A percentile compares a stretch with the other conserved stretches of the same genome.
These are phyloP conservation scores for Beauveria medogensis DNA, from an alignment of 2,329 filamentous ascomycete genomes.

Conservation along the genomic window DNA sequence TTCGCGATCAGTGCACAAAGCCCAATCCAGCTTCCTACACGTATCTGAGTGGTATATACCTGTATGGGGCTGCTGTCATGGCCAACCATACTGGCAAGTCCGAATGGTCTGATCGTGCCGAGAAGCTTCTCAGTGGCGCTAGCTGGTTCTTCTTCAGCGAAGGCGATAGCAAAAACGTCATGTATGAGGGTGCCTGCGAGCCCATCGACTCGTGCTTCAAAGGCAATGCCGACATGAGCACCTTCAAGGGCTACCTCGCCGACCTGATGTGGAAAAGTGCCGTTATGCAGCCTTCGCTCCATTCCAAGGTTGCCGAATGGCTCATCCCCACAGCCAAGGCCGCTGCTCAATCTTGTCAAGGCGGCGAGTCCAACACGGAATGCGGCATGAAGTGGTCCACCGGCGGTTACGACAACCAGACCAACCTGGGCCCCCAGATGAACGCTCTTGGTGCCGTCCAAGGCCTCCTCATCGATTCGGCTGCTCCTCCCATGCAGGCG, in stretches of 20 bases:
- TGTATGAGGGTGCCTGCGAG: constrained; percentile 63
- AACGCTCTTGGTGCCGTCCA: constrained; percentile 56
- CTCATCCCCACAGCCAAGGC: constrained; percentile 46
- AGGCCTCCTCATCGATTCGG: constrained; percentile 41
- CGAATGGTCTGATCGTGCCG: constrained; percentile 46
- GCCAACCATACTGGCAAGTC: constrained; percentile 49
- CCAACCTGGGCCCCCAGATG: constrained; percentile 57
- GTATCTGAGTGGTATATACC: constrained; percentile 57
- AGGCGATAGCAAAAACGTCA: constrained; percentile 46
- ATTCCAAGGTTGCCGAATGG: constrained; percentile 35
- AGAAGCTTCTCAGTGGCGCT: constrained; percentile 43
- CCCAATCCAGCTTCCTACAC: constrained; percentile 52
- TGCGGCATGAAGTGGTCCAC: constrained; percentile 59
- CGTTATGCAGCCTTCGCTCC: constrained; percentile 47
- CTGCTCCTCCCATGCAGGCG: constrained; percentile 37
- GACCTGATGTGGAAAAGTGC: constrained; percentile 56
- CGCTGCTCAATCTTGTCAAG: constrained; percentile 49
- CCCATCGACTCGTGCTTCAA: constrained; percentile 38
- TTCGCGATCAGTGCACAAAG: constrained; percentile 43
- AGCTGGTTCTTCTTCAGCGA: constrained; percentile 47
- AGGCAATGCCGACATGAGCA: constrained; percentile 51
- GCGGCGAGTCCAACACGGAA: constrained; percentile 39
- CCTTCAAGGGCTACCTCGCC: constrained; percentile 60
- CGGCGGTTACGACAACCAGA: constrained; percentile 44
- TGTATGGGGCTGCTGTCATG: constrained; percentile 57